phyloP scores from a whole-genome alignment of 495 filamentous ascomycete genomes.

The Tuber magnatum region DNA sequence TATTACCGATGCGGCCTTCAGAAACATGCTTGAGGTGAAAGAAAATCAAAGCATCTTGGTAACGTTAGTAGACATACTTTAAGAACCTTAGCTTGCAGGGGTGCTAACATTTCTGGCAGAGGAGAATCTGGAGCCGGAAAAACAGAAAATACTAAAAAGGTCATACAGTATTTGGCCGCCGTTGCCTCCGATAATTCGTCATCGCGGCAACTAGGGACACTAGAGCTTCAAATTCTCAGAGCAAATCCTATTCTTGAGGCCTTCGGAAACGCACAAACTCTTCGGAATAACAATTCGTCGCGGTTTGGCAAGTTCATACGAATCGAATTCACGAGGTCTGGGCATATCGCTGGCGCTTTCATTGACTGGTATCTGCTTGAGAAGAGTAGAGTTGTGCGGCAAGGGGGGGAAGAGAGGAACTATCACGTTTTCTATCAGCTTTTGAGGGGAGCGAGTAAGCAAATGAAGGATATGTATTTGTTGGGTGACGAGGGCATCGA shows the following conservation, averaged over 20 bases:
- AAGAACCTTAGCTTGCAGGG: conserved; percentile 88
- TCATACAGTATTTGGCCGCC: conserved; percentile 95
- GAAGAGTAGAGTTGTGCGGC: conserved; percentile 87
- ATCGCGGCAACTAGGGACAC: conserved; percentile 42
- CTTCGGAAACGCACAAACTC: conserved; percentile 96
- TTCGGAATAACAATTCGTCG: conserved; percentile 97
- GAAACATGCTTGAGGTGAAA: conserved; percentile 89
- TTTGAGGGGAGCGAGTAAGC: conserved; percentile 67
- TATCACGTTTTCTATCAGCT: conserved; percentile 99
- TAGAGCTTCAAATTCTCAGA: conserved; percentile 94
- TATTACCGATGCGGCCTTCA: conserved; percentile 95
- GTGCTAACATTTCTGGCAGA: conserved; percentile 84
- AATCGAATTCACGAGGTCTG: conserved; percentile 85
- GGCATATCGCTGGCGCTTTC: conserved; percentile 89
- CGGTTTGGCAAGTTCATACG: conserved; percentile 98
- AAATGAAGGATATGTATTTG: conserved; percentile 66
- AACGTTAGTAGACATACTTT: conserved; percentile 86
- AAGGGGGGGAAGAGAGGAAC: conserved; percentile 80
- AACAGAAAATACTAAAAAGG: conserved; percentile 99
- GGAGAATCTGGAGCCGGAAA: conserved; percentile 98
- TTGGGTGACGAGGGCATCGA: conserved; percentile 64
- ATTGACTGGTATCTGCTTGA: conserved; percentile 98
- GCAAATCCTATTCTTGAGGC: conserved; percentile 98
- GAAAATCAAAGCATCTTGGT: conserved; percentile 97
- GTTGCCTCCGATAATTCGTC: conserved; percentile 69